Evolutionary conservation across 1,284 basidiomycete species (phyloP), one percentile per base, ranked within the genome.

Genomic region (Moesziomyces sp.): DNA sequence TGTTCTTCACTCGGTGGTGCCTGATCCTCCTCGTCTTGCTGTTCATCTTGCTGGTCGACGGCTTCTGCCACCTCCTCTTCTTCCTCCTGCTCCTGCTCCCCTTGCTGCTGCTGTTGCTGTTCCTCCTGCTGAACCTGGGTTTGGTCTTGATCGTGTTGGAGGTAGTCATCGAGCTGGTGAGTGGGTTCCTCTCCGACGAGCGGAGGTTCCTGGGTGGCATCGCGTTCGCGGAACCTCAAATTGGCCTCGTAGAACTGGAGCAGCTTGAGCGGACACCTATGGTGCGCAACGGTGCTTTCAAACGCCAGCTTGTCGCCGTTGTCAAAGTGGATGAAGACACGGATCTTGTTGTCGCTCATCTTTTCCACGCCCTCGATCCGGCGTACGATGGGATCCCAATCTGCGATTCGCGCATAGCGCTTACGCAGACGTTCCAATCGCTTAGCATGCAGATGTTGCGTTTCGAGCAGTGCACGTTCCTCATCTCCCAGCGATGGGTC

Each of bases 301-400:
- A 72, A 79, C n/a, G 65, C 66, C 43, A 74, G 42, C 21, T 60
- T 42, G 35, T 67, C 66, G 10, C 73, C 76, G 30, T 19, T 49
- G 18, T 74, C 51, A 13, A 77, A 79, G n/a, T 52, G 59, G 9
- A 75, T 46, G 40, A 74, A 77, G 4, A 70, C 63, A 16, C 74
- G 28, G 14, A 76, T 30, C 45, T 75, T 69, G 52, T 61, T 58
- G 35, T 65, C 49, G 14, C 60, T 52, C 51, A 56, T 62, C 58
- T 60, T 66, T 26, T 76, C 76, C 18, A 78, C 67, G 19, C 63
- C 74, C 42, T 74, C 70, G 26, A 78, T 42, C 3, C 54, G 34
- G n/a, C 55, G 50, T 8, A 78, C 70, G 35, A 79, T 68, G 30
- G 70, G 61, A 21, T 79, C 77, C 77, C 77, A 79, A 19, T 79